Percentiles rank a stretch among this genome's conserved stretches.
Evolutionary conservation across 495 filamentous ascomycete genomes (phyloP).

Genomic region (Lineolata rhizophorae): DNA sequence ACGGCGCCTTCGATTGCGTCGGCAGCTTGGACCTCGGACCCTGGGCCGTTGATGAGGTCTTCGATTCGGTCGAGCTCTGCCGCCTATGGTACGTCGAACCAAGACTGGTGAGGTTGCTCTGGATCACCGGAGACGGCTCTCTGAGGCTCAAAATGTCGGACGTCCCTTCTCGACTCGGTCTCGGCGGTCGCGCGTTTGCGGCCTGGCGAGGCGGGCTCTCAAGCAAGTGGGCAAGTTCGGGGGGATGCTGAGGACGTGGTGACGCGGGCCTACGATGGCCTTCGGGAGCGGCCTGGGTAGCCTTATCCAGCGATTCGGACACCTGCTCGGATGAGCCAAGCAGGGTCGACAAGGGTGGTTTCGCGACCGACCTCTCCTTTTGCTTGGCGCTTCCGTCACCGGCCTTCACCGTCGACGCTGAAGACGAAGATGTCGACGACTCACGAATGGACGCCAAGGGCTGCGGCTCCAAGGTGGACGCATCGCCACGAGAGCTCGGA

Average conservation of each 20-base stretch:
- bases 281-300: no score
- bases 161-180: constrained; percentile 69
- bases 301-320: no score
- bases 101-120: constrained; percentile 43
- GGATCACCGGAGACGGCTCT: constrained; percentile 45
- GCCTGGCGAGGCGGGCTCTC: constrained; percentile 1
- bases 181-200: constrained; percentile 10
- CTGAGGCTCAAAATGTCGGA: constrained; percentile 37
- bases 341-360: no score
- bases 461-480: no score
- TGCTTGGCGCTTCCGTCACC: no score
- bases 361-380: background rate
- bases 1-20: constrained; percentile 3
- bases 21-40: no score
- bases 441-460: constrained; percentile 26
- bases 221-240: constrained; percentile 20
- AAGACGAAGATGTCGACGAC: background rate
- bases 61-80: constrained; percentile 12
- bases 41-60: no score
- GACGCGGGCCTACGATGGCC: no score
- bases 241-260: no score
- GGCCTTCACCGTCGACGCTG: constrained; percentile 8
- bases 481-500: no score
- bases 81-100: constrained; percentile 23
- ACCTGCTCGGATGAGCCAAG: no score